phyloP scores from a whole-genome alignment of 1,139 yeast species.

The Yamadazyma dendronema region DNA sequence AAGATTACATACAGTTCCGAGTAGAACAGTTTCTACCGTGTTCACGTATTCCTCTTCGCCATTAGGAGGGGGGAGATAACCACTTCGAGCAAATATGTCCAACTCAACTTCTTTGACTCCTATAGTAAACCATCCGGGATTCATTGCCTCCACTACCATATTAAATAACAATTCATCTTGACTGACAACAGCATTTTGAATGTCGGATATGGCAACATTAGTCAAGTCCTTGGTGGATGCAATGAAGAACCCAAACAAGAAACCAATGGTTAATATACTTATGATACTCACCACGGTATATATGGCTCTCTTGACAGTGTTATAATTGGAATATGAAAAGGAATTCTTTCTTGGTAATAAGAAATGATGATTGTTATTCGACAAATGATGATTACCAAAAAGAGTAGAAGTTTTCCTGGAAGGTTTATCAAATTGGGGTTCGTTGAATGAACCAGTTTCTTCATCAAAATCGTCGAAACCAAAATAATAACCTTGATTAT shows the following conservation, averaged over 20 bases:
- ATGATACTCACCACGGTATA: slow-evolving; percentile 56
- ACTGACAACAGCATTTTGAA: slow-evolving; percentile 74
- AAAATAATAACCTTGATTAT: slow-evolving; percentile 24
- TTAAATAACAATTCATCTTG: slow-evolving; percentile 85
- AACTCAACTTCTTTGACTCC: slow-evolving; percentile 66
- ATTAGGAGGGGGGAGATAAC: slow-evolving; percentile 36
- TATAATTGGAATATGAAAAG: slow-evolving; percentile 23
- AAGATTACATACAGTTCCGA: slow-evolving; percentile 66
- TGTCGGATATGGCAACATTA: slow-evolving; percentile 55
- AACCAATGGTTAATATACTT: slow-evolving; percentile 64
- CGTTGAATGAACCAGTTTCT: slow-evolving; percentile 21
- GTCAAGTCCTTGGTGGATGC: slow-evolving; percentile 87
- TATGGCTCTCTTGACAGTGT: slow-evolving; percentile 49
- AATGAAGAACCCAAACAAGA: slow-evolving; percentile 75
- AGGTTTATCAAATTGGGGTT: slow-evolving; percentile 21
- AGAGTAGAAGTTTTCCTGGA: slow-evolving; percentile 13
- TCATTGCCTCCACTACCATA: slow-evolving; percentile 72
- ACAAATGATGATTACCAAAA: slow-evolving; percentile 16
- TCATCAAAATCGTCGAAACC: slow-evolving; percentile 46
- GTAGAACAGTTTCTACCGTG: slow-evolving; percentile 63
- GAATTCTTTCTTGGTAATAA: slow-evolving; percentile 32
- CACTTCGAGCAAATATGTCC: slow-evolving; percentile 85
- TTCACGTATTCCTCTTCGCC: slow-evolving; percentile 7
- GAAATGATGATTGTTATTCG: slow-evolving; percentile 24
- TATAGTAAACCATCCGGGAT: slow-evolving; percentile 82